Conservation (phyloP, 2,329 filamentous ascomycete species). For the Aureobasidium zeae region DNA sequence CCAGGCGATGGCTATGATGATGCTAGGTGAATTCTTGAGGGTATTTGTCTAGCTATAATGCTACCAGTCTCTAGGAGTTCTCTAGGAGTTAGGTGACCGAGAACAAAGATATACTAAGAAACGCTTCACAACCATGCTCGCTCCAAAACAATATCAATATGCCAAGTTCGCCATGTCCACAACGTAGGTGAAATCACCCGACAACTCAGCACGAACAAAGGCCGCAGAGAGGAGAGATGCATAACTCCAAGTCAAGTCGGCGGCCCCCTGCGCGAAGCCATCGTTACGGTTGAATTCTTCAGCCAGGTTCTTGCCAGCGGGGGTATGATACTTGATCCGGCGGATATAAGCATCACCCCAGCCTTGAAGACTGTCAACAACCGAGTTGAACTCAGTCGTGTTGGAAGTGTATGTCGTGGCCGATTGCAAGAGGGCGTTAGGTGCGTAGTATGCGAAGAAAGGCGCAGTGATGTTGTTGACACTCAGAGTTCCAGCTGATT, state of each 20-base stretch:
- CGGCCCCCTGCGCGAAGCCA: conserved; percentile 24
- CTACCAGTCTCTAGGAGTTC: conserved; percentile 5
- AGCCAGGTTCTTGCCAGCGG: conserved; percentile 21
- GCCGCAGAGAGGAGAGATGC: conserved; percentile 27
- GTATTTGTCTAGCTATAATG: conserved; percentile 39
- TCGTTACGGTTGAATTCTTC: conserved; percentile 28
- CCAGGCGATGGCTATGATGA: conserved; percentile 78
- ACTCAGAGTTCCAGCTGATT: conserved; percentile 19
- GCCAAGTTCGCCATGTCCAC: conserved; percentile 3
- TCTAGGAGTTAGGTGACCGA: no score
- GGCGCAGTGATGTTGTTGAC: conserved; percentile 25
- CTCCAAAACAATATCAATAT: background rate
- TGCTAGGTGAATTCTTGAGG: conserved; percentile 62
- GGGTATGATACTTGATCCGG: conserved; percentile 27
- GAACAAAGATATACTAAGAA: conserved; percentile 6
- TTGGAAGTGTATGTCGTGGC: conserved; percentile 22
- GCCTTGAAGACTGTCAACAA: conserved; percentile 23
- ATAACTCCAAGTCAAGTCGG: conserved; percentile 29
- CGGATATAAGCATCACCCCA: conserved; percentile 31
- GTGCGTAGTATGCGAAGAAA: conserved; percentile 30
- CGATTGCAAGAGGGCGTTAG: conserved; percentile 19
- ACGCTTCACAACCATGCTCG: background rate
- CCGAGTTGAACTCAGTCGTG: conserved; percentile 20
- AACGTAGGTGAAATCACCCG: conserved; percentile 1
- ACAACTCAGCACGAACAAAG: conserved; percentile 23